Evolutionary conservation across 2,329 filamentous ascomycete genomes (phyloP).

Genomic region (Fusarium tjaetaba): DNA sequence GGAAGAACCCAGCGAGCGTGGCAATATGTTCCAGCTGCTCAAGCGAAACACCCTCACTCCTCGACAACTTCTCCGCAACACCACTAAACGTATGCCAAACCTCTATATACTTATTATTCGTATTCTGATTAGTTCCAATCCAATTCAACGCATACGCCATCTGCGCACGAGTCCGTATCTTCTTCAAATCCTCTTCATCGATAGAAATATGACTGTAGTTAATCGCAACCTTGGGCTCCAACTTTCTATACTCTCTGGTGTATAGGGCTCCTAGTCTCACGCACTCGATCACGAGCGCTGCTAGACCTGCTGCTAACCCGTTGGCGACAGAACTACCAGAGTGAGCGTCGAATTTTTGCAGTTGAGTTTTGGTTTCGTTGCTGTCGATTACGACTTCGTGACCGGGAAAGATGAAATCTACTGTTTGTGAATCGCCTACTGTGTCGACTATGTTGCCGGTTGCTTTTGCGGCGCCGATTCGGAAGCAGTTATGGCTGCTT

Average conservation of each 20-base stretch:
- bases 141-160: background rate
- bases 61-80: background rate
- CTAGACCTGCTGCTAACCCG: background rate
- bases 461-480: conserved; percentile 20
- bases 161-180: background rate
- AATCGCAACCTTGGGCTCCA: background rate
- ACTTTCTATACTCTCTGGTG: background rate
- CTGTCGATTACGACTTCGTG: background rate
- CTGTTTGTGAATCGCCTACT: background rate
- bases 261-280: background rate
- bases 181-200: background rate
- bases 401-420: background rate
- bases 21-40: background rate
- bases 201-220: background rate
- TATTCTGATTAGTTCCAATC: background rate
- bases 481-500: conserved; percentile 10
- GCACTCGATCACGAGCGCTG: conserved; percentile 5
- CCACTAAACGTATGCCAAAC: background rate
- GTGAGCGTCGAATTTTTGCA: background rate
- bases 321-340: conserved; percentile 11
- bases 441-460: conserved; percentile 6
- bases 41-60: background rate
- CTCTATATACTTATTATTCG: background rate
- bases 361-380: background rate
- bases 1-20: too few species aligned